These are phyloP conservation scores for Pseudogymnoascus sp. DNA, from an alignment of 2,329 filamentous ascomycete species.

Conservation along the genomic window DNA sequence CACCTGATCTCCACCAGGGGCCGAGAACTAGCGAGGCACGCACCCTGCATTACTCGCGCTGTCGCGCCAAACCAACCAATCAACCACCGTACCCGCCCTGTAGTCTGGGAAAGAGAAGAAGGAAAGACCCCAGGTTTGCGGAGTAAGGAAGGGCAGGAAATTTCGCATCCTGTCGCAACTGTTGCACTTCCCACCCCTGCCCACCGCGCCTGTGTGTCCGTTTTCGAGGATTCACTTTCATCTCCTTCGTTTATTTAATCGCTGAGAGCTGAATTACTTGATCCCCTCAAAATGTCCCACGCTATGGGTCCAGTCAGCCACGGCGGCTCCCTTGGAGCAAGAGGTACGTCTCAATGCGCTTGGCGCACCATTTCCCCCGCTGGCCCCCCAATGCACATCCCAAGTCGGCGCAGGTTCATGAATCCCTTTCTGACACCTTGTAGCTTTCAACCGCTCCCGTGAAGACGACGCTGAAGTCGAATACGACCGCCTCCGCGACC, in stretches of 20 bases:
- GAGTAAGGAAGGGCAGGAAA: not conserved
- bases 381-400: not conserved
- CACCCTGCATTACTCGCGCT: not conserved
- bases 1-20: not conserved
- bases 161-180: not conserved
- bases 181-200: not conserved
- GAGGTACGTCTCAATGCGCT: not conserved
- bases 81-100: not conserved
- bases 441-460: conserved; percentile 69
- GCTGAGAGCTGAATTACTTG: not conserved
- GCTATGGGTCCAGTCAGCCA: not conserved
- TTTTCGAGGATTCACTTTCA: not conserved
- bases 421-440: not conserved
- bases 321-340: not conserved
- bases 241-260: not conserved
- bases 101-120: not conserved
- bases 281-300: not conserved
- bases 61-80: not conserved
- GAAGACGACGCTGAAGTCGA: conserved; percentile 66
- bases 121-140: not conserved
- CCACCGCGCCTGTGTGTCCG: not conserved
- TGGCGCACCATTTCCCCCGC: not conserved
- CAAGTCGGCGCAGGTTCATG: too few species aligned
- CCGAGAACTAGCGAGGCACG: not conserved
- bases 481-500: conserved; percentile 81